Conservation (phyloP, 345 rosid species). For the Stellera chamaejasme region DNA sequence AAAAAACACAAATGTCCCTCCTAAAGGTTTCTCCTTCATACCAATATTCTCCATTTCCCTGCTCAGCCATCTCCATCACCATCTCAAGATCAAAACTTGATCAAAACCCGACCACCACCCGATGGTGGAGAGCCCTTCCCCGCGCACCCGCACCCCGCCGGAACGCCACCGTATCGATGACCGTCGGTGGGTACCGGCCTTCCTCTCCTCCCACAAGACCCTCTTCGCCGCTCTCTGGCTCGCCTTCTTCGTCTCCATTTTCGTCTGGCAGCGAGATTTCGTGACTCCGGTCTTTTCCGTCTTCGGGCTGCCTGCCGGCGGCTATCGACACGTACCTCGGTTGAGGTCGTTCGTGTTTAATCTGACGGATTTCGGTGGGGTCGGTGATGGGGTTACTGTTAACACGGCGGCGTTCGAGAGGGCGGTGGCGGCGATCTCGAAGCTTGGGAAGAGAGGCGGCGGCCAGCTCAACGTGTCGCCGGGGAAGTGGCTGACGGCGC, state of each 20-base stretch:
- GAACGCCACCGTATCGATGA: constrained; percentile 42
- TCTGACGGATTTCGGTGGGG: constrained; percentile 85
- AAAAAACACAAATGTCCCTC: not conserved
- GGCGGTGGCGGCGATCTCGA: constrained; percentile 70
- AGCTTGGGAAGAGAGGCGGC: constrained; percentile 63
- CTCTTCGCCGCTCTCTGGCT: constrained; percentile 76
- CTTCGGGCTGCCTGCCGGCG: constrained; percentile 29
- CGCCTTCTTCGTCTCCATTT: constrained; percentile 67
- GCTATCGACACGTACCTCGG: constrained; percentile 33
- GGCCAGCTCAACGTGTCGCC: constrained; percentile 96
- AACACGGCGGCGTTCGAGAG: constrained; percentile 88
- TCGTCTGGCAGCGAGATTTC: constrained; percentile 65
- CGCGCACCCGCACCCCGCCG: constrained; percentile 39
- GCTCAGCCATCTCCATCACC: not conserved
- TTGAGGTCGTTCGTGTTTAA: constrained; percentile 59
- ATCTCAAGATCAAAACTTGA: not conserved
- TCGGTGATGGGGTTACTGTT: constrained; percentile 75
- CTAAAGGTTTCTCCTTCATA: not conserved
- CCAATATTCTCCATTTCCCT: not conserved
- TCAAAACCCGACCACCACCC: not conserved
- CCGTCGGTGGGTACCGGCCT: constrained; percentile 46
- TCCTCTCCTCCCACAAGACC: constrained; percentile 63
- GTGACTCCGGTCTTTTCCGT: constrained; percentile 34
- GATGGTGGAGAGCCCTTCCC: constrained; percentile 50
- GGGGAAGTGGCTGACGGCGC: constrained; percentile 92